Base-by-base conservation (phyloP, 345 rosid species). In the Microcos paniculata region DNA sequence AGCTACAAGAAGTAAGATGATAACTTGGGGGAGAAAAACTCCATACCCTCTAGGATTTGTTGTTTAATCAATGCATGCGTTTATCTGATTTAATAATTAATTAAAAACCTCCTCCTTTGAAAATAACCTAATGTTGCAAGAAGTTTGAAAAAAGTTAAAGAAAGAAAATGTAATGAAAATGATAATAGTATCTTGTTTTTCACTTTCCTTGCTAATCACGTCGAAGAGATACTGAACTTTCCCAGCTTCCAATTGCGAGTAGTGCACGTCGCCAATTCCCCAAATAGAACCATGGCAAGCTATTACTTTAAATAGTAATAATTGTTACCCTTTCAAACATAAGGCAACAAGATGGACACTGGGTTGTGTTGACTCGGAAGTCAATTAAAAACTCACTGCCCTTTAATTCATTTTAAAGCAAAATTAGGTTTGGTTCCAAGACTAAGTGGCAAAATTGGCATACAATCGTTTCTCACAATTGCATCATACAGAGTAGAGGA, bases 361-460 rank as follows among this genome's bases (percentile, higher is more conserved):
- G 62, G 56, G 57, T 1, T 21, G 74, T 74, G 56, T 74, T 81
- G 81, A 74, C 81, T 8, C 21, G 24, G 67, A 64, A 62, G 62
- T 69, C 78, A 52, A 59, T 68, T 51, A 66, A 72, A 76, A 59
- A 16, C 28, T 15, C 23, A 56, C 30, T 63, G 58, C 19, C 52
- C 15, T 30, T 33, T 35, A 19, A 23, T 49, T 68, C 15, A 14
- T 19, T 68, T 40, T 42, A 35, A 35, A 49, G 23, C 65, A 46
- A 35, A 57, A 74, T 66, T 78, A 51, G 58, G 77, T 53, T 55
- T 35, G 63, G 19, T 48, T 15, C 53, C 21, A 35, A 58, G 61
- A 33, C 28, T 14, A 2, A 12, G 30, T 64, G 28, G 72, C 71
- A 51, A 0, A 35, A 52, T 62, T 12, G 74, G 61, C 35, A 46